Base-by-base conservation (phyloP, 805 yeast species). In the Jamesozyma spencerorum region DNA sequence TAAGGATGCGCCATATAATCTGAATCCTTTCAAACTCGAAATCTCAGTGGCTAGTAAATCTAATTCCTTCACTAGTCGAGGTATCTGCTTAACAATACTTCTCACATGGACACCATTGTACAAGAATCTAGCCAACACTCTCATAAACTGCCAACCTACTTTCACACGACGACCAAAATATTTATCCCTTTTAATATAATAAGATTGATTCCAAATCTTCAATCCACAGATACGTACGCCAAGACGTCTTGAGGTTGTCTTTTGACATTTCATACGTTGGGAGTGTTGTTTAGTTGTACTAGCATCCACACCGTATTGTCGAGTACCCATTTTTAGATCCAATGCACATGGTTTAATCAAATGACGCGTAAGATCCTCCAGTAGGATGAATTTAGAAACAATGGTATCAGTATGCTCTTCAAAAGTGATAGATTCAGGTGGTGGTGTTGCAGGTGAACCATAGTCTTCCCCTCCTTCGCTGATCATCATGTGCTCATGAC, bases 231-330 rank as follows among this genome's bases (percentile, higher is more conserved):
- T 76, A 40, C 99, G 69, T 1, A 87, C 95, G 7, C 99, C 99
- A 27, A 92, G 69, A 43, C 68, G 64, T 34, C 86, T 67, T 2
- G 92, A 80, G 0, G 97, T 90, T 0, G 97, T 90, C 41, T 68
- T 63, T 3, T 71, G 65, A 61, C 99, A 92, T 62, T 92, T 92
- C 40, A 70, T 69, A 27, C 85, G 65, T 64, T 92, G 98, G 1
- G 95, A 85, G 36, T 65, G 57, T 54, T 79, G 81, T 62, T 92
- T 92, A 37, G 77, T 64, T 12, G 64, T 59, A 5, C 71, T 70
- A 0, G 97, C 97, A 47, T 87, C 95, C n/a, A 90, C 81, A 8
- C 99, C 98, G 54, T 92, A 92, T 62, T 92, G 99, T 43, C 99
- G 71, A 0, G 99, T 90, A 0, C 99, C 99, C 97, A 92, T 92